Evolutionary conservation across 2,329 filamentous ascomycete genomes (phyloP), one percentile per base, ranked within the genome.

Genomic region (Nigrospora osmanthi): DNA sequence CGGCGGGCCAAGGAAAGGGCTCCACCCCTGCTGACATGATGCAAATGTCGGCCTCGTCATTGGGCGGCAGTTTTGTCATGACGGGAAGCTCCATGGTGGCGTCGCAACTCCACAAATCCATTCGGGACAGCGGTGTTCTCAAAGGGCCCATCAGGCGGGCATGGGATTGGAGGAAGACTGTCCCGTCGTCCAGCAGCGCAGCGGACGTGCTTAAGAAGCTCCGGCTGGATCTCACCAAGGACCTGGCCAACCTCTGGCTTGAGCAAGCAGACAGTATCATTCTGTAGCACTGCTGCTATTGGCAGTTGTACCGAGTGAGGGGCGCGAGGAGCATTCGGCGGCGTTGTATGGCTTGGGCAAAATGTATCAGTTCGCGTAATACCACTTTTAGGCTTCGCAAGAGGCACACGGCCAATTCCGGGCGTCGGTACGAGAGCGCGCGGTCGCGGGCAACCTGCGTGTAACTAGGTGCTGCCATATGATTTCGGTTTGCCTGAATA

Each of bases 51-150:
- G 54, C 51, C 5, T 51, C 54, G 7, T 75, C 76, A 52, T 66
- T 77, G 55, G 72, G 72, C 53, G 68, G 62, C 53, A 74, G 79
- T 53, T 85, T 85, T 65, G 76, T 83, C 42, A 72, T 94, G 57
- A 81, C 87, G 12, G 85, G 85, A 14, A 89, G 80, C 57, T 83
- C 83, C 31, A 80, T 90, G 69, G 68, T 90, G 33, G 78, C 74
- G 11, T 80, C 73, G 48, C 78, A 80, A 56, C 61, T 81, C 55
- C 78, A 76, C 58, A 78, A 77, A 53, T 83, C 79, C 12, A 72
- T 81, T 42, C 41, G 56, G 4, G 55, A 54, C 44, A 61, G 58
- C 34, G 60, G 59, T 13, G 53, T 59, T 40, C 51, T 58, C 11
- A 59, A 58, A 39, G 66, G 66, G n/a, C 65, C 73, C 44, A 63